Conservation (phyloP, 2,329 filamentous ascomycete species). For the Colletotrichum plurivorum region DNA sequence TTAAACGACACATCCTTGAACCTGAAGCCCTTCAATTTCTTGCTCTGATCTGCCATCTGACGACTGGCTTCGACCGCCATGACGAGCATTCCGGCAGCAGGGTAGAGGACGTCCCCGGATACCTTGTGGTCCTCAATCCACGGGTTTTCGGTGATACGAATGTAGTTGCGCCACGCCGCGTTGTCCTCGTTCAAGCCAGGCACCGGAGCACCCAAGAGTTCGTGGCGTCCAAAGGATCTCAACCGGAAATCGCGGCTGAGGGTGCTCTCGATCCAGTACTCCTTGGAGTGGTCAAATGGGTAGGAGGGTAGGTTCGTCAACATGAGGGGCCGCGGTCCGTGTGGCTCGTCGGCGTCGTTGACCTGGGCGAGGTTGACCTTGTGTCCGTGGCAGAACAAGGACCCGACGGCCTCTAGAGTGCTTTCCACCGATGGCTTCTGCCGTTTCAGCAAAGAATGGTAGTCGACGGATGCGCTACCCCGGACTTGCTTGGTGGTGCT, state of each 20-base stretch:
- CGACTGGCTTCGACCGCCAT: slow-evolving; percentile 45
- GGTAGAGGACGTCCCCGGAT: slow-evolving; percentile 58
- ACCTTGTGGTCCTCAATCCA: slow-evolving; percentile 65
- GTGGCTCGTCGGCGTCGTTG: slow-evolving; percentile 37
- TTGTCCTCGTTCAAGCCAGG: slow-evolving; percentile 35
- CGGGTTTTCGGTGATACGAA: slow-evolving; percentile 52
- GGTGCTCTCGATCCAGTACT: slow-evolving; percentile 44
- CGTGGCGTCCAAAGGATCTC: slow-evolving; percentile 23
- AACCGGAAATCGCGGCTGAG: slow-evolving; percentile 32
- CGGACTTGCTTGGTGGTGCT: slow-evolving; percentile 27
- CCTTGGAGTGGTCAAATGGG: slow-evolving; percentile 43
- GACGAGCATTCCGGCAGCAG: slow-evolving; percentile 53
- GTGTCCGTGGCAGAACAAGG: slow-evolving; percentile 33
- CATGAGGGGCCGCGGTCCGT: slow-evolving; percentile 31
- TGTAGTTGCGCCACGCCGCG: slow-evolving; percentile 38
- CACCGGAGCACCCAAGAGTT: slow-evolving; percentile 39
- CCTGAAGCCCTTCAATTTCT: slow-evolving; percentile 27
- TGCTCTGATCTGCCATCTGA: slow-evolving; percentile 30
- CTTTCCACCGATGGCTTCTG: slow-evolving; percentile 20
- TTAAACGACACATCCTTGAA: slow-evolving; percentile 44
- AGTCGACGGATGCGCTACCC: slow-evolving; percentile 14
- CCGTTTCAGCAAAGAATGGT: slow-evolving; percentile 27
- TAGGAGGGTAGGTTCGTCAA: slow-evolving; percentile 43
- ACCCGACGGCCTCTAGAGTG: slow-evolving; percentile 11
- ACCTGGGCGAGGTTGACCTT: slow-evolving; percentile 23